phyloP scores from a whole-genome alignment of 495 filamentous ascomycete genomes.

The Tuber umbilicatum region DNA sequence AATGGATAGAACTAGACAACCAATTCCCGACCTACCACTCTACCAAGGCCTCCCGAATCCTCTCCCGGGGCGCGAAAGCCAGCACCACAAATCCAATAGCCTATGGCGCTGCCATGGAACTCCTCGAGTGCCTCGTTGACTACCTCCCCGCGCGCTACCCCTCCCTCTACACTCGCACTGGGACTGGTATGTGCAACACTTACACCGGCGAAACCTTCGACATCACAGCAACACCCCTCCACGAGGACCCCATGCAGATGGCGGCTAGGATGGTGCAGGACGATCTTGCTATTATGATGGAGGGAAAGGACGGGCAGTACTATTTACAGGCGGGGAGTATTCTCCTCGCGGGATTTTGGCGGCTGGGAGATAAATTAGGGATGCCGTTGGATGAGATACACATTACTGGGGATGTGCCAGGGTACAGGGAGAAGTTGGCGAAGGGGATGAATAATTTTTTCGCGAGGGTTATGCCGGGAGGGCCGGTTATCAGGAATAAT shows the following conservation, averaged over 20 bases:
- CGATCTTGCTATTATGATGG: slow-evolving; percentile 82
- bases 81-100: slow-evolving; percentile 67
- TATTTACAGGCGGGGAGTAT: slow-evolving; percentile 75
- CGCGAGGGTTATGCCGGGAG: slow-evolving; percentile 56
- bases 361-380: slow-evolving; percentile 73
- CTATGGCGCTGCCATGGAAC: slow-evolving; percentile 68
- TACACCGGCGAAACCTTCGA: slow-evolving; percentile 68
- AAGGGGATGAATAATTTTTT: slow-evolving; percentile 82
- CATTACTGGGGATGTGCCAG: slow-evolving; percentile 71
- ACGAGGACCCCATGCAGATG: slow-evolving; percentile 77
- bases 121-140: slow-evolving; percentile 65
- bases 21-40: slow-evolving; percentile 71
- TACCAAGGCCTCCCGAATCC: slow-evolving; percentile 64
- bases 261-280: slow-evolving; percentile 71
- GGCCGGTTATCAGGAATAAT: slow-evolving; percentile 58
- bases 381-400: slow-evolving; percentile 83
- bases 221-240: slow-evolving; percentile 57
- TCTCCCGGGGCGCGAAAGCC: slow-evolving; percentile 64
- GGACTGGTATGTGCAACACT: slow-evolving; percentile 62
- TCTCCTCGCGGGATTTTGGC: slow-evolving; percentile 81
- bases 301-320: slow-evolving; percentile 71
- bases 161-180: slow-evolving; percentile 59
- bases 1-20: slow-evolving; percentile 90
- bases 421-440: slow-evolving; percentile 68
- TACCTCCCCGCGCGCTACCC: slow-evolving; percentile 83